Evolutionary conservation across 768 basidiomycete species (phyloP), one percentile per base, ranked within the genome.

Genomic region (Lentinula sp.): DNA sequence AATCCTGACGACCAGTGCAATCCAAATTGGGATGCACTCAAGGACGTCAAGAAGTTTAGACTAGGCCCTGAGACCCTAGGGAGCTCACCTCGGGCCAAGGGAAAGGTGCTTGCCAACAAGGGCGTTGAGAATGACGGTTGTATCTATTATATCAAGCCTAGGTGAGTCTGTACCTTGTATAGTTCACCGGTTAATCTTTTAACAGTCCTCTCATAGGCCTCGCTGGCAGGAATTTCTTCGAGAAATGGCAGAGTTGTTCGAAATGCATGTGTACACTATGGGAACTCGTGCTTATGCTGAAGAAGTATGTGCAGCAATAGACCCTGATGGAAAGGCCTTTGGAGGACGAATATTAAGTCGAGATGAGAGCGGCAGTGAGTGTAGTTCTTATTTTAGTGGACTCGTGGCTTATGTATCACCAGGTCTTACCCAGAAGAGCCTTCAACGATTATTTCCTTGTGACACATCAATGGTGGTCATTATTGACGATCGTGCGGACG

Each of bases 191-290:
- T 35, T 34, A 37, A 32, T 28, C 50, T 7, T 42, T 37, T 39
- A 13, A 48, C 37, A 48, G 46, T 70, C 15, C 13, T 57, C 59
- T 48, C 13, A 15, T 61, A 80, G 95, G 65, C 95, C 95, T 7
- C 92, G 93, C n/a, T 83, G 94, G 75, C 75, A 79, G 59, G 80
- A 84, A 51, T 98, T 99, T 72, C 78, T 99, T 57, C 75, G 76
- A 62, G 78, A 80, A 49, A 82, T 89, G 65, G 82, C 90, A 39
- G 75, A 78, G 54, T 87, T 90, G 69, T 99, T 96, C 73, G 95
- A 98, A 75, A 94, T 98, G 94, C 97, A 98, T 71, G 95, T 99
- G 51, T 99, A 99, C 74, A 99, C 96, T 23, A 98, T 98, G 95
- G 97, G 97, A 59, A 98, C 96, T 28, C 86, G 97, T 49, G 89